A percentile compares a stretch with the other conserved stretches of the same genome.
phyloP scores from a whole-genome alignment of 768 basidiomycete species.

The Phylloporus arenicola region DNA sequence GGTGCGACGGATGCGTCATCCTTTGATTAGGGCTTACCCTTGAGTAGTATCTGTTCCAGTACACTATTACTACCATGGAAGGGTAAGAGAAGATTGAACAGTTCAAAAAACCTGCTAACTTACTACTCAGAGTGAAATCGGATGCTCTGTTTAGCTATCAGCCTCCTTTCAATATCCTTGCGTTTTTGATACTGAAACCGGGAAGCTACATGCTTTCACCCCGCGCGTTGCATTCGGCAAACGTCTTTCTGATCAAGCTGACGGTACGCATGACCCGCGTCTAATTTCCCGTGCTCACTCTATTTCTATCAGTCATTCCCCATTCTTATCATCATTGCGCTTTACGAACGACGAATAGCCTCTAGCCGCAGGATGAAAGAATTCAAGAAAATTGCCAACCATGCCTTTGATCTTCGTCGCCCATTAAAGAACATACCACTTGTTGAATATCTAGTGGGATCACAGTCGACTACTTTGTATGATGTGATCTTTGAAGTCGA shows the following conservation, averaged over 20 bases:
- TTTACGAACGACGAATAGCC: slow-evolving; percentile 73
- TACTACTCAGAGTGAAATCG: slow-evolving; percentile 62
- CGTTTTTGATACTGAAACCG: slow-evolving; percentile 76
- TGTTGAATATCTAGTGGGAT: slow-evolving; percentile 72
- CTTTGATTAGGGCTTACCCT: slow-evolving; percentile 11
- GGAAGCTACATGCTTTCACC: slow-evolving; percentile 71
- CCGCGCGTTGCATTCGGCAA: slow-evolving; percentile 71
- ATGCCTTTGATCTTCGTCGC: slow-evolving; percentile 61
- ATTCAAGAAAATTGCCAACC: slow-evolving; percentile 46
- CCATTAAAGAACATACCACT: slow-evolving; percentile 70
- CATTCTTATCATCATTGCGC: slow-evolving; percentile 64
- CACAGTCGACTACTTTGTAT: slow-evolving; percentile 58
- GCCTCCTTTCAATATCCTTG: slow-evolving; percentile 82
- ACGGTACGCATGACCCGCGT: slow-evolving; percentile 45
- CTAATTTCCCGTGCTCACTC: not conserved
- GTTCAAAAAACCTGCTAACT: slow-evolving; percentile 3
- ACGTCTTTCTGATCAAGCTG: slow-evolving; percentile 80
- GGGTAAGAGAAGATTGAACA: slow-evolving; percentile 43
- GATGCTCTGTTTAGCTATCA: slow-evolving; percentile 91
- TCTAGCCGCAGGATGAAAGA: slow-evolving; percentile 47
- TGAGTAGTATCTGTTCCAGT: slow-evolving; percentile 80
- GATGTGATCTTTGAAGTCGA: slow-evolving; percentile 79
- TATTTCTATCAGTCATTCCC: slow-evolving; percentile 55
- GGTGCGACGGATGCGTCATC: slow-evolving; percentile 27
- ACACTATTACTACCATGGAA: slow-evolving; percentile 81